Conservation (phyloP, 208 protist species). For the Blechomonas ayalai region DNA sequence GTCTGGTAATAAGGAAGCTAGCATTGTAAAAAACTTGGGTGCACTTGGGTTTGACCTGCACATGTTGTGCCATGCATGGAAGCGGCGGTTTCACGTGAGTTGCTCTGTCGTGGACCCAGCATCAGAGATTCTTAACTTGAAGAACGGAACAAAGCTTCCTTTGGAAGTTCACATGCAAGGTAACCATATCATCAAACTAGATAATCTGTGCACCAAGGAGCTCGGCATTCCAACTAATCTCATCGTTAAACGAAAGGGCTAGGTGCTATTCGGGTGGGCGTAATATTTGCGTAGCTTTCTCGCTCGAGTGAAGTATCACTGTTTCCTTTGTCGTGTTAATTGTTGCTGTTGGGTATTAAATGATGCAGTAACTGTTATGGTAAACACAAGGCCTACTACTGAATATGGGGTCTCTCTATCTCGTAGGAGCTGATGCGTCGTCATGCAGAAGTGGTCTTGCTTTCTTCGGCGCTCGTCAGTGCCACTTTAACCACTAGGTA, state of each 20-base stretch:
- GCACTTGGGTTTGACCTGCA: constrained; percentile 49
- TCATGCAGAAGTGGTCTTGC: too few relatives aligned
- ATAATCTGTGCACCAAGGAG: constrained; percentile 29
- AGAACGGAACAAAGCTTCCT: constrained; percentile 44
- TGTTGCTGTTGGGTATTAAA: too few relatives aligned
- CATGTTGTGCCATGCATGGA: constrained; percentile 36
- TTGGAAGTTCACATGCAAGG: constrained; percentile 61
- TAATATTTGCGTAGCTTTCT: background rate
- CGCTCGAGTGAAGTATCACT: background rate
- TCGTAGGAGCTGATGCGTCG: too few relatives aligned
- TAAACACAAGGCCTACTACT: too few relatives aligned
- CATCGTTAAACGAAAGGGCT: constrained; percentile 1
- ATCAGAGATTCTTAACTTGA: constrained; percentile 38
- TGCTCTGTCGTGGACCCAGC: constrained; percentile 46
- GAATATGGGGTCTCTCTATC: too few relatives aligned
- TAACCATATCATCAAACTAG: constrained; percentile 17
- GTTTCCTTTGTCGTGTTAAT: background rate
- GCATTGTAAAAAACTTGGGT: constrained; percentile 51
- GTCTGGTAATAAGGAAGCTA: constrained; percentile 40
- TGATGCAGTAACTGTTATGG: too few relatives aligned
- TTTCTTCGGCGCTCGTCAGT: too few relatives aligned
- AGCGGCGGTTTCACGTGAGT: constrained; percentile 47
- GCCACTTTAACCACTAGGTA: too few relatives aligned
- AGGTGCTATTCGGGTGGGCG: background rate
- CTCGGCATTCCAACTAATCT: constrained; percentile 17